Evolutionary conservation across 106 monocot species (phyloP), one percentile per base, ranked within the genome.

Genomic region (Dioscorea zingiberensis): DNA sequence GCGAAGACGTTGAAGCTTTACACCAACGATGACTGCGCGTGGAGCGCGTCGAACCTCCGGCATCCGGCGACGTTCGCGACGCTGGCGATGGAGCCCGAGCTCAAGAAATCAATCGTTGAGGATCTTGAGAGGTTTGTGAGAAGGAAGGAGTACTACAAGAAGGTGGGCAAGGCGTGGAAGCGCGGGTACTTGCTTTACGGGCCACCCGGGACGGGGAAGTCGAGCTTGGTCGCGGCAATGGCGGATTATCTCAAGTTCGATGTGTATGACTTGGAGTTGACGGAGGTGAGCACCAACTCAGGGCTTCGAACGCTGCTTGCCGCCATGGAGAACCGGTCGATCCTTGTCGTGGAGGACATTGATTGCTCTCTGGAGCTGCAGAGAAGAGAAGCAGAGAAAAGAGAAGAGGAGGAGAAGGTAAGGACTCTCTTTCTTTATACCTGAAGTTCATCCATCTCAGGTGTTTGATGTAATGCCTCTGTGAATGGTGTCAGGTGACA

Each of bases 171-270:
- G 26, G 73, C 73, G 1, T 79, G 78, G 78, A 79, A 79, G 73
- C 32, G 73, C 0, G 78, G 73, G 1, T 79, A 79, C 53, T 49
- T 79, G 28, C 46, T 79, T 12, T 79, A 69, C 47, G 78, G 78
- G 1, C 78, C 78, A 17, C 78, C 72, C 0, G 73, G 73, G 30
- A 79, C 78, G 5, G 78, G 78, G 24, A 79, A 79, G 47, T 73
- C 78, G 30, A 79, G 73, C 54, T 55, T 79, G 61, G 47, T 79
- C 0, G 73, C 78, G 4, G 73, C 73, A 16, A 79, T 79, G 56
- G 73, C 78, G 1, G 73, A 79, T 27, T 69, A 27, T 21, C 68
- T 79, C 44, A 72, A 46, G 46, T 73, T 68, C 49, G 67, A 73
- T 26, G 51, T 78, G 27, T 73, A 78, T 21, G 59, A 68, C 19